Base-by-base conservation (phyloP, 768 basidiomycete genomes). In the Leccinum aurantiacum region DNA sequence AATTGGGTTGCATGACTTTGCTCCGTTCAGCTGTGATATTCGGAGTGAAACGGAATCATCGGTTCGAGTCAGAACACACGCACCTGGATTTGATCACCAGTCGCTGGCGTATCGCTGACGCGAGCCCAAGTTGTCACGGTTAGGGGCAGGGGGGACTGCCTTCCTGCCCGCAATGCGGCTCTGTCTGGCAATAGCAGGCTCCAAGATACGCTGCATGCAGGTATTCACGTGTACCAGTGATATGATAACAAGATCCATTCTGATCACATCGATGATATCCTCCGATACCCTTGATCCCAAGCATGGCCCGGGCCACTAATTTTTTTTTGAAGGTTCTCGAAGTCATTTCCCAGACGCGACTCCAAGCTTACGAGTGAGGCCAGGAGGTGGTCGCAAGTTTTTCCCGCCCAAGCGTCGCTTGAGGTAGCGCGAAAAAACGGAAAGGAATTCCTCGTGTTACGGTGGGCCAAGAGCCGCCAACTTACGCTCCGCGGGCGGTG, bases 211-310 rank as follows among this genome's bases (percentile, higher is more conserved):
- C 13, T 19, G 52, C 60, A 56, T 44, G 69, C 68, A 66, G 59
- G 69, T 13, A 58, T 24, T 55, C 67, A 56, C 69, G 56, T 71
- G 69, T 58, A 56, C 48, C 54, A 58, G 63, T 69, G 24, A 44
- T 44, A 44, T 31, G 57, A 63, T 58, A 46, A 46, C 41, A 51
- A 56, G 64, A 57, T 57, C 46, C 38, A 24, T 56, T 53, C 35
- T 55, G 37, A 58, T 59, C 64, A 54, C 54, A 67, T 48, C 47
- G 24, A 50, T 5, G 35, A 49, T 17, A 29, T 47, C n/a, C 38
- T 38, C 47, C 50, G 35, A 48, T 60, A 41, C 69, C 69, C 69
- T 71, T 50, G 55, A 29, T 54, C 69, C 69, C 65, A 60, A 61
- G 63, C 56, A 57, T 49, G 35, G 13, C 31, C 11, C 31, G 31